A percentile compares a stretch with the other conserved stretches of the same genome.
Conservation (phyloP, 129 eudicot species). For the Flaveria sonorensis region DNA sequence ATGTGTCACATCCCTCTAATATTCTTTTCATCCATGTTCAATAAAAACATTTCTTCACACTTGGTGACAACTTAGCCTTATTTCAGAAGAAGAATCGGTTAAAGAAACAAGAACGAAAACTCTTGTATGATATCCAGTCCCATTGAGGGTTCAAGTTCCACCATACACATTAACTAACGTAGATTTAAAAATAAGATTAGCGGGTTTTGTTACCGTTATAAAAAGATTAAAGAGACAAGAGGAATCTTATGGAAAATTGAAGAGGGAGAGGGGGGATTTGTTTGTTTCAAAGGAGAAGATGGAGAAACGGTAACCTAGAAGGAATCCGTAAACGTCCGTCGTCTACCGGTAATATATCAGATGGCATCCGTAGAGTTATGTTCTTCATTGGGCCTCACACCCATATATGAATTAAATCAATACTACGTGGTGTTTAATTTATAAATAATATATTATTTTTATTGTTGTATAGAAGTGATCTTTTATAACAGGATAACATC, state of each 20-base stretch:
- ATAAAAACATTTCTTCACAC: background rate
- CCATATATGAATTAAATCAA: background rate
- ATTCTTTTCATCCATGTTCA: background rate
- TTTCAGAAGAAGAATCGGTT: too few species aligned
- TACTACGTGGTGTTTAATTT: background rate
- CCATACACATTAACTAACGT: too few species aligned
- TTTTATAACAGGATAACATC: too few species aligned
- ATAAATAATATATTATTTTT: background rate
- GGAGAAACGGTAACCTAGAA: constrained; percentile 35
- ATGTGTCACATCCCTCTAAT: background rate
- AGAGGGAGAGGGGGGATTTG: constrained; percentile 13
- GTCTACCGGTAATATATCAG: background rate
- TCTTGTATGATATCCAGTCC: too few species aligned
- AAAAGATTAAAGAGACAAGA: background rate
- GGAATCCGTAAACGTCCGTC: constrained; percentile 38
- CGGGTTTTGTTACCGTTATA: too few species aligned
- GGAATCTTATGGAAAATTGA: constrained; percentile 1
- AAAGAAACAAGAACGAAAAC: background rate
- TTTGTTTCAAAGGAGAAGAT: constrained; percentile 36
- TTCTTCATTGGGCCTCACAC: constrained; percentile 30
- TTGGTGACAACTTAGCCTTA: background rate
- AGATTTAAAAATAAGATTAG: too few species aligned
- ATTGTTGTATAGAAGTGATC: background rate
- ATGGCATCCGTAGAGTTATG: background rate
- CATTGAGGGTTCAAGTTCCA: too few species aligned